Evolutionary conservation across 2,329 filamentous ascomycete genomes (phyloP).

Genomic region (Stachybotrys echinatus): DNA sequence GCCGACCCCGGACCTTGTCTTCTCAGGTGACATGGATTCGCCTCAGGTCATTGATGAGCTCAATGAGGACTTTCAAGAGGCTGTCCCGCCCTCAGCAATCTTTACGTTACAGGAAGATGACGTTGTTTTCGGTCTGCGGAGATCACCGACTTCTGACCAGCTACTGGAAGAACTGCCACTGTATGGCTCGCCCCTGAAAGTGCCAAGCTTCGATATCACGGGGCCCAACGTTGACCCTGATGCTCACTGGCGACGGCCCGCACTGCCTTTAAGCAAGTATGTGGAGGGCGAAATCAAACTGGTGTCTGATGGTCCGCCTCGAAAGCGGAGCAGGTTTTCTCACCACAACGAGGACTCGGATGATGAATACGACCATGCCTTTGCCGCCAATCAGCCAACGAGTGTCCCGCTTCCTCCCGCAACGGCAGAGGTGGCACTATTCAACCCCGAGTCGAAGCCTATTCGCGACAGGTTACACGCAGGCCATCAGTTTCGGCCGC

Average conservation of each 20-base stretch:
- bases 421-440: slow-evolving; percentile 75
- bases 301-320: slow-evolving; percentile 56
- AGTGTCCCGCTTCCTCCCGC: slow-evolving; percentile 56
- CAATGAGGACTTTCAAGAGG: slow-evolving; percentile 35
- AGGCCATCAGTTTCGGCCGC: slow-evolving; percentile 87
- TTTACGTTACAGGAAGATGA: slow-evolving; percentile 80
- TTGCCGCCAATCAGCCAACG: slow-evolving; percentile 46
- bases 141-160: slow-evolving; percentile 69
- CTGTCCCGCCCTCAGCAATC: slow-evolving; percentile 67
- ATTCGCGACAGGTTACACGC: slow-evolving; percentile 87
- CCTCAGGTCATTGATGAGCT: slow-evolving; percentile 37
- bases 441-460: slow-evolving; percentile 81
- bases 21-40: slow-evolving; percentile 57
- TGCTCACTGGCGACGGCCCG: slow-evolving; percentile 67
- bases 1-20: slow-evolving; percentile 62
- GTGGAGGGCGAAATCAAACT: slow-evolving; percentile 76
- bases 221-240: slow-evolving; percentile 61
- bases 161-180: slow-evolving; percentile 77
- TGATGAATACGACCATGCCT: slow-evolving; percentile 50
- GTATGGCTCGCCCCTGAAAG: slow-evolving; percentile 61
- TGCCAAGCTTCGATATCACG: slow-evolving; percentile 52
- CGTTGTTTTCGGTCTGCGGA: slow-evolving; percentile 71
- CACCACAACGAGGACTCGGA: slow-evolving; percentile 70
- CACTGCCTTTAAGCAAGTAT: slow-evolving; percentile 81
- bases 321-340: slow-evolving; percentile 77